These are phyloP conservation scores for Blyttiomyces sp. DNA, from an alignment of 371 early-diverging fungal species.

Conservation along the genomic window DNA sequence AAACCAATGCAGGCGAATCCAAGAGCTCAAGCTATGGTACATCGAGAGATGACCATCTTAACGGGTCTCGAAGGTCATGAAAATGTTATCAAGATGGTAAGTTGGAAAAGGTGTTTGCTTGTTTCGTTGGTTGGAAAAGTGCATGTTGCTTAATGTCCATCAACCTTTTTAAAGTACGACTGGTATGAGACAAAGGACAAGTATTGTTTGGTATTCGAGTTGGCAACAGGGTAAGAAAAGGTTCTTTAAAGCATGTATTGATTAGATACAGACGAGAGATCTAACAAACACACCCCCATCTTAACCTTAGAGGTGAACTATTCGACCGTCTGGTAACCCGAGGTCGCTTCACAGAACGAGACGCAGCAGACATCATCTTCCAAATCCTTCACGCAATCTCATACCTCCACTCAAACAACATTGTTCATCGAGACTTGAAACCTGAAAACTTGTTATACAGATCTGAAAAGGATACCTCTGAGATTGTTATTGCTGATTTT, in stretches of 20 bases:
- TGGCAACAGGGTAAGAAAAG: constrained; percentile 41
- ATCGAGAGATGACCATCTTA: constrained; percentile 75
- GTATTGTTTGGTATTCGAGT: constrained; percentile 38
- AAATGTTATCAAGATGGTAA: constrained; percentile 74
- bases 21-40: constrained; percentile 52
- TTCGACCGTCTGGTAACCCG: constrained; percentile 38
- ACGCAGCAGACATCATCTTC: constrained; percentile 38
- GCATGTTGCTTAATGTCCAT: too few relatives aligned
- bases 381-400: constrained; percentile 37
- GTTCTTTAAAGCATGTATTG: too few relatives aligned
- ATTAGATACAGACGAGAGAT: too few relatives aligned
- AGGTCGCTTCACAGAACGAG: constrained; percentile 42
- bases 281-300: too few relatives aligned
- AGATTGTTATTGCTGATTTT: constrained; percentile 50
- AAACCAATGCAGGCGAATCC: constrained; percentile 58
- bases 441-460: constrained; percentile 26
- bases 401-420: constrained; percentile 47
- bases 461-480: constrained; percentile 6
- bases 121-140: too few relatives aligned
- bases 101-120: too few relatives aligned
- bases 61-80: constrained; percentile 68
- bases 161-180: constrained; percentile 19
- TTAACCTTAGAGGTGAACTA: constrained; percentile 46
- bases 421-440: constrained; percentile 55
- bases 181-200: constrained; percentile 39